These are phyloP conservation scores for Orobanche coerulescens DNA, from an alignment of 257 asterid species.

Conservation along the genomic window DNA sequence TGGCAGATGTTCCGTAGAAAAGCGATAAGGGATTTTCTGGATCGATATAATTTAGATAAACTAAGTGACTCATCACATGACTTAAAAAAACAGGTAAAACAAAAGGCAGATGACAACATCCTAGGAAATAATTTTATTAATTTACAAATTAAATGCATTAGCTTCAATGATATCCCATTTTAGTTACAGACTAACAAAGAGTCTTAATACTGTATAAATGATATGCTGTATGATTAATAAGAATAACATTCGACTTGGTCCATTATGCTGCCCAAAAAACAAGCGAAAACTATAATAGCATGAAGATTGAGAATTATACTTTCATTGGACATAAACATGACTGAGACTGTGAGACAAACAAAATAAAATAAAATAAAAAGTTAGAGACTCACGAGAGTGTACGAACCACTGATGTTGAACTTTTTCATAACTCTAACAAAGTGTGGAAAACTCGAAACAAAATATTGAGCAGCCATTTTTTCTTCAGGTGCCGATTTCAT, in stretches of 20 bases:
- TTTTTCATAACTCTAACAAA: constrained; percentile 85
- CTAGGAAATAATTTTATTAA: background rate
- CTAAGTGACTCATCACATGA: constrained; percentile 17
- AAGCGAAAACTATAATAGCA: background rate
- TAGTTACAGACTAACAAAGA: background rate
- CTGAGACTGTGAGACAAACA: background rate
- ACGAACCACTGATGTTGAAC: constrained; percentile 85
- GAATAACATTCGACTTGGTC: background rate
- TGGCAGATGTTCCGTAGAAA: constrained; percentile 76
- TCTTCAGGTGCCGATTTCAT: constrained; percentile 92
- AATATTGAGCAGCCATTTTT: constrained; percentile 74
- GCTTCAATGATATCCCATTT: background rate
- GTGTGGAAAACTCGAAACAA: constrained; percentile 69
- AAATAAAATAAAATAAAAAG: background rate
- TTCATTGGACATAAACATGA: background rate
- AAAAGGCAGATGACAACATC: background rate
- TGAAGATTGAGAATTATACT: background rate
- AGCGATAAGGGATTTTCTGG: constrained; percentile 84
- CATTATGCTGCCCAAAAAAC: background rate
- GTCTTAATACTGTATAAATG: background rate
- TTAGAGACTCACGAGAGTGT: constrained; percentile 66
- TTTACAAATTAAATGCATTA: background rate
- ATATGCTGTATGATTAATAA: background rate
- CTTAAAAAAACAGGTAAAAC: background rate
- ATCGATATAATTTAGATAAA: constrained; percentile 10